phyloP scores from a whole-genome alignment of 768 basidiomycete genomes.

The Sporobolomyces roseus region DNA sequence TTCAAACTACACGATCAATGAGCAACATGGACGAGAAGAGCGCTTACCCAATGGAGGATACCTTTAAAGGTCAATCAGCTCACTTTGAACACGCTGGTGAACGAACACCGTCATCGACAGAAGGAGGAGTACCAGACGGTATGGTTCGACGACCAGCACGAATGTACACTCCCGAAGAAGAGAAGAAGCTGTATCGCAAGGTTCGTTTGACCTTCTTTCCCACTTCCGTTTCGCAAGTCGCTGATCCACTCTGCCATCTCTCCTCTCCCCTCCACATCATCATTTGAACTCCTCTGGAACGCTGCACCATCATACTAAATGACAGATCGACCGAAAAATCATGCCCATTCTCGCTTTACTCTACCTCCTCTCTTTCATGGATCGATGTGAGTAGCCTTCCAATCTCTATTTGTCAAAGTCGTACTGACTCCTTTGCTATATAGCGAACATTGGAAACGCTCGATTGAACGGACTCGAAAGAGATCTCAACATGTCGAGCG shows the following conservation, averaged over 20 bases:
- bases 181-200: conserved; percentile 36
- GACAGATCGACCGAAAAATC: conserved; percentile 29
- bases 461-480: conserved; percentile 37
- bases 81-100: conserved; percentile 22
- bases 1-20: too few relatives aligned
- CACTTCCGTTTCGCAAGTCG: too few relatives aligned
- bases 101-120: neutral
- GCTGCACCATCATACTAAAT: too few relatives aligned
- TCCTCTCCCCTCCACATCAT: too few relatives aligned
- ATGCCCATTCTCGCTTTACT: conserved; percentile 33
- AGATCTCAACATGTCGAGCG: conserved; percentile 37
- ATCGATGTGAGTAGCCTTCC: too few relatives aligned
- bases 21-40: conserved; percentile 13
- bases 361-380: conserved; percentile 35
- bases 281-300: too few relatives aligned
- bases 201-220: neutral
- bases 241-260: too few relatives aligned
- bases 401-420: too few relatives aligned
- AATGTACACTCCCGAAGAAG: conserved; percentile 18
- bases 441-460: conserved; percentile 38
- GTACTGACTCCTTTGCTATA: too few relatives aligned
- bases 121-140: neutral
- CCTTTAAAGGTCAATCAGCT: conserved; percentile 12
- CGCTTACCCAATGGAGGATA: conserved; percentile 16
- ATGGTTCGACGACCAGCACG: conserved; percentile 10